Conservation (phyloP, 208 protist species). For the Novymonas esmeraldas region DNA sequence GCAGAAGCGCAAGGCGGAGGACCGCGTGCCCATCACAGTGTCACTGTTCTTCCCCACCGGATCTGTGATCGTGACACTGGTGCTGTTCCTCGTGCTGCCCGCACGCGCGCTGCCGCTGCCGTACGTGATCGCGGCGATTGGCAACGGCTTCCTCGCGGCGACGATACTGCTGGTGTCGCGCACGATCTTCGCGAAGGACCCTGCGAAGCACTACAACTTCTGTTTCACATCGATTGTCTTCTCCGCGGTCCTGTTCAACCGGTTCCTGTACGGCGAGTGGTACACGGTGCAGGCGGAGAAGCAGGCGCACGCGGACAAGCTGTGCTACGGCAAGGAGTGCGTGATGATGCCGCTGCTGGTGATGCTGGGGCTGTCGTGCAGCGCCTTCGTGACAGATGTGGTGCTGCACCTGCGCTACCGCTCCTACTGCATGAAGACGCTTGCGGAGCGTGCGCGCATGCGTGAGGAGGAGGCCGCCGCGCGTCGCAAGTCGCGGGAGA, state of each 20-base stretch:
- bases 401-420: slow-evolving; percentile 45
- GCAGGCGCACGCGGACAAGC: slow-evolving; percentile 27
- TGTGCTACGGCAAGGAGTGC: slow-evolving; percentile 46
- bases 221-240: slow-evolving; percentile 40
- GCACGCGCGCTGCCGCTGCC: slow-evolving; percentile 48
- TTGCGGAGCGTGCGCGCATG: slow-evolving; percentile 54
- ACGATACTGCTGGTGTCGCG: slow-evolving; percentile 53
- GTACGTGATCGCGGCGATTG: slow-evolving; percentile 50
- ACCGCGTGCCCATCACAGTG: slow-evolving; percentile 61
- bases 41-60: slow-evolving; percentile 45
- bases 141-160: slow-evolving; percentile 57
- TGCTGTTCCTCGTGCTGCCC: slow-evolving; percentile 49
- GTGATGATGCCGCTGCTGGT: slow-evolving; percentile 54
- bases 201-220: slow-evolving; percentile 79
- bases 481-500: not conserved
- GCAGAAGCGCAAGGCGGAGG: slow-evolving; percentile 46
- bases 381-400: slow-evolving; percentile 33
- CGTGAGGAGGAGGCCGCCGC: slow-evolving; percentile 18
- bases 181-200: slow-evolving; percentile 69
- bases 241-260: slow-evolving; percentile 54
- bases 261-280: slow-evolving; percentile 73
- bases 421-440: slow-evolving; percentile 34
- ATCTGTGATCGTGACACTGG: slow-evolving; percentile 41
- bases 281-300: slow-evolving; percentile 64
- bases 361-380: slow-evolving; percentile 35